A percentile compares a stretch with the other conserved stretches of the same genome.
Conservation (phyloP, 169 alveolate genomes). For the Besnoitia besnoiti region DNA sequence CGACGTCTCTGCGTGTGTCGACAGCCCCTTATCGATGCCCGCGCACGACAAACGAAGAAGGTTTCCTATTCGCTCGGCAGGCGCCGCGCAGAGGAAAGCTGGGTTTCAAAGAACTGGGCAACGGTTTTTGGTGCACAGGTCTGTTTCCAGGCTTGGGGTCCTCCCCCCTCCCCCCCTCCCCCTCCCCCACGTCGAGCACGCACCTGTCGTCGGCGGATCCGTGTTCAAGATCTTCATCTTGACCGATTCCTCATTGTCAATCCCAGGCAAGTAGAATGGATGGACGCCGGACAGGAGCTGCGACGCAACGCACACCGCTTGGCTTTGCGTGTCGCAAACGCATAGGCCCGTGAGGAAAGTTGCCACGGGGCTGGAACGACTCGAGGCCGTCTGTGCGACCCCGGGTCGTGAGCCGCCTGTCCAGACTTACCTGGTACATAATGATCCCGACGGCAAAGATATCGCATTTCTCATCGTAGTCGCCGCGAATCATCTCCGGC, state of each 20-base stretch:
- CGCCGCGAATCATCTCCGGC: slow-evolving; percentile 82
- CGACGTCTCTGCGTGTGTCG: no score
- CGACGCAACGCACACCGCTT: neutral
- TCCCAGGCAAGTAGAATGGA: slow-evolving; percentile 80
- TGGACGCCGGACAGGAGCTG: slow-evolving; percentile 81
- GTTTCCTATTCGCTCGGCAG: no score
- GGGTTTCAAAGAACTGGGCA: no score
- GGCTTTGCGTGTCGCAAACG: no score
- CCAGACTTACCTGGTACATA: slow-evolving; percentile 71
- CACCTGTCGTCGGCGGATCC: slow-evolving; percentile 45
- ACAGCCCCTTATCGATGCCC: no score
- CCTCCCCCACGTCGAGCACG: no score
- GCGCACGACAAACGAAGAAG: no score
- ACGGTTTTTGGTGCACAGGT: no score
- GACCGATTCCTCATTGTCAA: slow-evolving; percentile 77
- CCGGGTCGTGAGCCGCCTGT: no score
- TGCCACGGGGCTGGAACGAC: neutral
- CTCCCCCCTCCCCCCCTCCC: no score
- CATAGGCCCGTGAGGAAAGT: neutral
- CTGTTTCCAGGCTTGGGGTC: no score
- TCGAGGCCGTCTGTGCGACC: neutral
- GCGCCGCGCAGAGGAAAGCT: no score
- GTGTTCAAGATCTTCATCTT: slow-evolving; percentile 54
- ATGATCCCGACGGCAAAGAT: slow-evolving; percentile 83
- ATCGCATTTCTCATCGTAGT: slow-evolving; percentile 84